phyloP scores from a whole-genome alignment of 305 asterid genomes.

The Fraxinus velutina region DNA sequence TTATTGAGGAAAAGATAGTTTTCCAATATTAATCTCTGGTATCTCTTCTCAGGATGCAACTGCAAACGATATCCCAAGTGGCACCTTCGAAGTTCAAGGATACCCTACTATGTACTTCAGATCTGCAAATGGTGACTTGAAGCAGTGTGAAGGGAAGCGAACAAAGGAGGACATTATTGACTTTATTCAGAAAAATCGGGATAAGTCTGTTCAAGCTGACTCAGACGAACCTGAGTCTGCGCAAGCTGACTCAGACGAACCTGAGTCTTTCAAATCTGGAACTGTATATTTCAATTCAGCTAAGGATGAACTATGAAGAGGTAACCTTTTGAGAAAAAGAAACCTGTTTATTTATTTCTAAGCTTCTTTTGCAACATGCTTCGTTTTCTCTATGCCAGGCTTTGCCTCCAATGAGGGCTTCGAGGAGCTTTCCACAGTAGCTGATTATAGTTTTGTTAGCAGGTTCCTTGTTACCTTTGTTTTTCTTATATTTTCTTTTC shows the following conservation, averaged over 20 bases:
- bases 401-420: slow-evolving; percentile 4
- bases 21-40: background rate
- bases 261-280: slow-evolving; percentile 15
- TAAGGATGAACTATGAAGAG: slow-evolving; percentile 64
- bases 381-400: slow-evolving; percentile 22
- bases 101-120: slow-evolving; percentile 78
- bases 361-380: background rate
- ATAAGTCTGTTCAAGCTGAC: slow-evolving; percentile 35
- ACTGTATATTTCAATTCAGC: slow-evolving; percentile 24
- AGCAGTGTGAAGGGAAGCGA: slow-evolving; percentile 51
- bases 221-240: slow-evolving; percentile 27
- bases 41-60: slow-evolving; percentile 59
- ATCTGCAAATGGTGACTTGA: slow-evolving; percentile 55
- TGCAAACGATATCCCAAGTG: slow-evolving; percentile 59
- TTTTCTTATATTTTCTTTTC: slow-evolving; percentile 4
- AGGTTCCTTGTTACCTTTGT: background rate
- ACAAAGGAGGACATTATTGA: slow-evolving; percentile 63
- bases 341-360: background rate
- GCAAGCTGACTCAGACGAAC: no score
- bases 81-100: slow-evolving; percentile 55
- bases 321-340: slow-evolving; percentile 5
- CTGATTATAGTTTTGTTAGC: slow-evolving; percentile 11
- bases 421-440: slow-evolving; percentile 19
- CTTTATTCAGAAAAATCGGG: slow-evolving; percentile 51
- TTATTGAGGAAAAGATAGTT: background rate